Evolutionary conservation across 352 stramenopile species (phyloP), one percentile per base, ranked within the genome.

Genomic region (Peronospora belbahrii): DNA sequence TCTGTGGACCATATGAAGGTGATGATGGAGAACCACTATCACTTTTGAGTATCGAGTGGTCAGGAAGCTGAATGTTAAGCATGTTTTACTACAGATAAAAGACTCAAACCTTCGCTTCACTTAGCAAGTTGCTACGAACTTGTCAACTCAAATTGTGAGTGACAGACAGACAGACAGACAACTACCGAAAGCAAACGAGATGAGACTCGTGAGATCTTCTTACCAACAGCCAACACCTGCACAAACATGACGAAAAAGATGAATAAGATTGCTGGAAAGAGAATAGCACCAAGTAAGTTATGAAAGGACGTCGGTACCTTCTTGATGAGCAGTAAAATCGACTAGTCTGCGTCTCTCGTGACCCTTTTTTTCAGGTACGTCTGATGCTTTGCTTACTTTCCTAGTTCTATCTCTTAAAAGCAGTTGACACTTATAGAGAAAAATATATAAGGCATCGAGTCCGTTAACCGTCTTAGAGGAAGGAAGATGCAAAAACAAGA

Each of bases 31-130:
- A 68, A 3, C 59, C 24, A 38, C 48, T 44, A 54, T 67, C 46
- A 24, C 37, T 13, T 43, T 69, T 73, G 49, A 66, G 25, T 0
- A 52, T 48, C 6, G 48, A 8, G 24, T 63, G 62, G 11, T 54
- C 58, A 6, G 69, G 64, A n/a, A 68, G 54, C 10, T 72, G 62
- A 17, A 78, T 76, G 49, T 80, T 80, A 10, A 69, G 46, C 63
- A 73, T 70, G 7, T 8, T 27, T n/a, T 15, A 31, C 6, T 1
- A 15, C n/a, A 14, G 5, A 6, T 41, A 27, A 7, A 14, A 25
- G 11, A 15, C 13, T 13, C 13, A 34, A n/a, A 1, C n/a, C n/a
- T n/a, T n/a, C n/a, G n/a, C n/a, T n/a, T n/a, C n/a, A n/a, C n/a
- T n/a, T n/a, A n/a, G n/a, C n/a, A n/a, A n/a, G n/a, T n/a, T n/a